These are phyloP conservation scores for Aspergillus piperis DNA, from an alignment of 2,329 filamentous ascomycete genomes.

Conservation along the genomic window DNA sequence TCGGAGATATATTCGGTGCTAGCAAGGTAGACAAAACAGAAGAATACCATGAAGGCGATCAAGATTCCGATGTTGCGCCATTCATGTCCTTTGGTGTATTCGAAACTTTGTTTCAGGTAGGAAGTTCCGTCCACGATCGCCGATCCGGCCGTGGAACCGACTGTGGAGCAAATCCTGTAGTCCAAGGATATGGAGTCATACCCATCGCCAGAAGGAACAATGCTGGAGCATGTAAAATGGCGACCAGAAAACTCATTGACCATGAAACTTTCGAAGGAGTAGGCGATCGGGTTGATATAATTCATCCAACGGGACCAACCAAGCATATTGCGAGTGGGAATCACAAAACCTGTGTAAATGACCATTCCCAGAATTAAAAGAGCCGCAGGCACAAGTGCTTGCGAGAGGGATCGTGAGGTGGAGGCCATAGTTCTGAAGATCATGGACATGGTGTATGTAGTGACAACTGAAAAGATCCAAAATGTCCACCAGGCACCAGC, in stretches of 20 bases:
- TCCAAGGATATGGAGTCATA: slow-evolving; percentile 38
- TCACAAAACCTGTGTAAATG: slow-evolving; percentile 50
- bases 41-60: slow-evolving; percentile 61
- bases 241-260: slow-evolving; percentile 74
- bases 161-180: slow-evolving; percentile 56
- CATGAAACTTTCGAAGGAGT: slow-evolving; percentile 77
- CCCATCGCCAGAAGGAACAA: slow-evolving; percentile 43
- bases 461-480: slow-evolving; percentile 70
- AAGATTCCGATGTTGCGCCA: slow-evolving; percentile 72
- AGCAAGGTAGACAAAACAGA: slow-evolving; percentile 59
- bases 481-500: slow-evolving; percentile 80
- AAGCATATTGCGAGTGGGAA: slow-evolving; percentile 61
- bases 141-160: slow-evolving; percentile 59
- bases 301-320: slow-evolving; percentile 79
- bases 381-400: slow-evolving; percentile 56
- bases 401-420: slow-evolving; percentile 63
- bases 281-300: slow-evolving; percentile 74
- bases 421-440: slow-evolving; percentile 78
- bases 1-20: slow-evolving; percentile 48
- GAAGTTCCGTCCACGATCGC: slow-evolving; percentile 58
- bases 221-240: slow-evolving; percentile 53
- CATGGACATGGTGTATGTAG: slow-evolving; percentile 76
- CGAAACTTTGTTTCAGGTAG: slow-evolving; percentile 57
- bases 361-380: slow-evolving; percentile 42
- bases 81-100: slow-evolving; percentile 59